These are phyloP conservation scores for Penicillium crustosum DNA, from an alignment of 2,329 filamentous ascomycete genomes.

Conservation along the genomic window DNA sequence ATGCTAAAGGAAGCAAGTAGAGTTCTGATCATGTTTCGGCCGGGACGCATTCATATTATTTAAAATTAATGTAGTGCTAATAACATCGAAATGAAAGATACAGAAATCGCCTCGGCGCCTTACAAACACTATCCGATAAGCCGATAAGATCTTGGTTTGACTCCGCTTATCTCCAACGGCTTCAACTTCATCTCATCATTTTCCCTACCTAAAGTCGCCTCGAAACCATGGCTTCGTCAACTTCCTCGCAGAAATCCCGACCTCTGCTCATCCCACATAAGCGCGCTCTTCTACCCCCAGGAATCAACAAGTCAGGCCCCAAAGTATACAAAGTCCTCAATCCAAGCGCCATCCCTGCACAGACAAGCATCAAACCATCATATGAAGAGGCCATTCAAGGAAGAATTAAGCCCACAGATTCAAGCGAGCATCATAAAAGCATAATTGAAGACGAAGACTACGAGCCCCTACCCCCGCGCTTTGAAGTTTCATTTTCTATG, in stretches of 20 bases:
- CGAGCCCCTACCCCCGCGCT: slow-evolving; percentile 7
- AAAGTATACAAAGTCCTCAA: slow-evolving; percentile 21
- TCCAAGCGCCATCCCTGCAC: slow-evolving; percentile 25
- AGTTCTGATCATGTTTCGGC: not conserved
- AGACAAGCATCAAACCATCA: slow-evolving; percentile 17
- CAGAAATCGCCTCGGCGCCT: not conserved
- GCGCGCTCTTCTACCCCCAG: slow-evolving; percentile 23
- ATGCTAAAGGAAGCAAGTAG: not conserved
- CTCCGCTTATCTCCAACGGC: not conserved
- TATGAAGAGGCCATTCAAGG: not conserved
- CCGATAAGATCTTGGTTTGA: not conserved
- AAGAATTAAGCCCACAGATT: not conserved
- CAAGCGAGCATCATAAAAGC: not conserved
- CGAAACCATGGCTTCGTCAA: slow-evolving; percentile 7
- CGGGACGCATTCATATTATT: not conserved
- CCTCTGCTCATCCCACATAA: slow-evolving; percentile 31
- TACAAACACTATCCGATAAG: not conserved
- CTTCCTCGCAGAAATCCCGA: slow-evolving; percentile 14
- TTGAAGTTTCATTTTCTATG: slow-evolving; percentile 37
- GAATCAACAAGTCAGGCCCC: not conserved
- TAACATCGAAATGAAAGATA: not conserved
- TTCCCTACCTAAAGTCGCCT: not conserved
- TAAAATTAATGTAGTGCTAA: not conserved
- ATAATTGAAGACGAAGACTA: not conserved
- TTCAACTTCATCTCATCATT: not conserved